Percentiles rank a stretch among this genome's conserved stretches.
phyloP scores from a whole-genome alignment of 1,139 yeast genomes.

The Pichia sp. region DNA sequence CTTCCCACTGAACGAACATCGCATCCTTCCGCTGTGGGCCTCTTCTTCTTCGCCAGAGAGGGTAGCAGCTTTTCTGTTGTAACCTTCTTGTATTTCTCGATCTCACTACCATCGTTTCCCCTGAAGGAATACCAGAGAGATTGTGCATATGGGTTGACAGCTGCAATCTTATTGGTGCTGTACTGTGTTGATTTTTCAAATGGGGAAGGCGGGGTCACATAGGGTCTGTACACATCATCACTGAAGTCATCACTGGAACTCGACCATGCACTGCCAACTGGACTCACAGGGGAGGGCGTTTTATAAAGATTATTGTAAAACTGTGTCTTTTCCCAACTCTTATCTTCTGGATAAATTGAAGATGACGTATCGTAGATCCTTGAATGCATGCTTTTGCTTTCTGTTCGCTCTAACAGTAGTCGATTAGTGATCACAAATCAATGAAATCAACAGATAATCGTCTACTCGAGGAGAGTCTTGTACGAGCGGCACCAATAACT shows the following conservation, averaged over 20 bases:
- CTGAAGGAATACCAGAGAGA: constrained; percentile 30
- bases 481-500: background rate
- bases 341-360: constrained; percentile 20
- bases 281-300: constrained; percentile 4
- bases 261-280: background rate
- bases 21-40: background rate
- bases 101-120: constrained; percentile 29
- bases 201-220: constrained; percentile 21
- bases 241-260: constrained; percentile 1
- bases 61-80: constrained; percentile 9
- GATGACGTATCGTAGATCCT: constrained; percentile 18
- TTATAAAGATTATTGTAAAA: constrained; percentile 1
- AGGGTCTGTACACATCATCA: constrained; percentile 20
- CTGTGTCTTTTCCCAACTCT: background rate
- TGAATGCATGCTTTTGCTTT: background rate
- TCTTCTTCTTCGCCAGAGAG: constrained; percentile 8
- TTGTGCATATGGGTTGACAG: constrained; percentile 29
- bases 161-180: background rate
- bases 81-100: constrained; percentile 21
- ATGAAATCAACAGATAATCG: too few relatives aligned
- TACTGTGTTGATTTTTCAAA: constrained; percentile 13
- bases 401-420: too few relatives aligned
- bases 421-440: too few relatives aligned
- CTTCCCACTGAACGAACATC: background rate
- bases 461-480: too few relatives aligned